These are phyloP conservation scores for Solanum microdontum DNA, from an alignment of 257 asterid species.

Conservation along the genomic window DNA sequence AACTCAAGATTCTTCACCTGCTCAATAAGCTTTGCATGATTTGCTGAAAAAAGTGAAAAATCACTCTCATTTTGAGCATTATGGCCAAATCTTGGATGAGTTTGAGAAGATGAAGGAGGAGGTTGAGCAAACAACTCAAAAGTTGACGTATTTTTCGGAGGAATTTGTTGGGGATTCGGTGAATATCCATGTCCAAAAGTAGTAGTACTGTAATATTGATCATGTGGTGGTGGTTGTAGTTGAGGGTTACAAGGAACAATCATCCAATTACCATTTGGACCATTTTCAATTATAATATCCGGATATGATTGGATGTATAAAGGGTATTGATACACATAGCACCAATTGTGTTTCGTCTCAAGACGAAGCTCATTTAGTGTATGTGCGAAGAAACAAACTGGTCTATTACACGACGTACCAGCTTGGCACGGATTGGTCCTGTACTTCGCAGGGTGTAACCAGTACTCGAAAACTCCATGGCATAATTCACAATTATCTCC, in stretches of 20 bases:
- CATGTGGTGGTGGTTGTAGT: too few species aligned
- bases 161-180: too few species aligned
- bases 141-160: too few species aligned
- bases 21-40: background rate
- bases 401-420: background rate
- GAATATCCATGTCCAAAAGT: too few species aligned
- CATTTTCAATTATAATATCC: too few species aligned
- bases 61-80: background rate
- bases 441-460: background rate
- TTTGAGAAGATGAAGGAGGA: background rate
- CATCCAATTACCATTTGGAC: too few species aligned
- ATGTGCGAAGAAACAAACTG: background rate
- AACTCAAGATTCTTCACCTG: background rate
- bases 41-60: background rate
- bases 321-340: too few species aligned
- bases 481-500: background rate
- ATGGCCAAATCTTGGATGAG: background rate
- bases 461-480: background rate
- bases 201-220: too few species aligned
- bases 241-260: too few species aligned
- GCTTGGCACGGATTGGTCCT: background rate
- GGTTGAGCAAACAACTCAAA: background rate
- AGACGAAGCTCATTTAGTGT: too few species aligned
- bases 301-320: too few species aligned
- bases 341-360: too few species aligned